A percentile compares a stretch with the other conserved stretches of the same genome.
Conservation (phyloP, 2,329 filamentous ascomycete species). For the Trichoderma gracile region DNA sequence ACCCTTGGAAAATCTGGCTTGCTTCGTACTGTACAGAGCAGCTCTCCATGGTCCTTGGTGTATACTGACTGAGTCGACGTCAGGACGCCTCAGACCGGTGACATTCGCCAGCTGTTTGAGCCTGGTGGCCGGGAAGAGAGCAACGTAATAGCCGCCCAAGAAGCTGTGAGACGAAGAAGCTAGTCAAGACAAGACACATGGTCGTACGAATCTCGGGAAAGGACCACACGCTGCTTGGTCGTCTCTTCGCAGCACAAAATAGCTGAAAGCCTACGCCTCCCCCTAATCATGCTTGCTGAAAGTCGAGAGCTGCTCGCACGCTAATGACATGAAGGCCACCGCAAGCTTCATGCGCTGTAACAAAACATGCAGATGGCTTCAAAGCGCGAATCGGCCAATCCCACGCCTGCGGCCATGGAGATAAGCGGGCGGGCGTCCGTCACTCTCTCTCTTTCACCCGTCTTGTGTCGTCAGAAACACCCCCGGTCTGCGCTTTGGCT, state of each 20-base stretch:
- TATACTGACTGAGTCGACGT: not conserved
- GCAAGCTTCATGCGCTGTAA: slow-evolving; percentile 20
- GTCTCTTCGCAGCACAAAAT: not conserved
- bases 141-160: not conserved
- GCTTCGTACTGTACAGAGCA: too few relatives aligned
- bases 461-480: not conserved
- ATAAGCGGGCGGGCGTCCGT: slow-evolving; percentile 14
- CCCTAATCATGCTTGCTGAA: not conserved
- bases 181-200: not conserved
- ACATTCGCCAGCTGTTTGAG: not conserved
- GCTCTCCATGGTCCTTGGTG: too few relatives aligned
- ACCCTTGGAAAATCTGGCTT: not conserved
- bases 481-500: slow-evolving; percentile 8
- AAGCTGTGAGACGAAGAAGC: not conserved
- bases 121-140: too few relatives aligned
- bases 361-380: slow-evolving; percentile 17
- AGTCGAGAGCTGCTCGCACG: not conserved
- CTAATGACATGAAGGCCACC: not conserved
- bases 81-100: not conserved
- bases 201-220: not conserved
- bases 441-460: too few relatives aligned
- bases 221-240: not conserved
- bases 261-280: too few relatives aligned
- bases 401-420: slow-evolving; percentile 6
- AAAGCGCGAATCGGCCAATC: slow-evolving; percentile 20